Evolutionary conservation across 257 asterid species (phyloP), one percentile per base, ranked within the genome.

Genomic region (Forsythia viridissima): DNA sequence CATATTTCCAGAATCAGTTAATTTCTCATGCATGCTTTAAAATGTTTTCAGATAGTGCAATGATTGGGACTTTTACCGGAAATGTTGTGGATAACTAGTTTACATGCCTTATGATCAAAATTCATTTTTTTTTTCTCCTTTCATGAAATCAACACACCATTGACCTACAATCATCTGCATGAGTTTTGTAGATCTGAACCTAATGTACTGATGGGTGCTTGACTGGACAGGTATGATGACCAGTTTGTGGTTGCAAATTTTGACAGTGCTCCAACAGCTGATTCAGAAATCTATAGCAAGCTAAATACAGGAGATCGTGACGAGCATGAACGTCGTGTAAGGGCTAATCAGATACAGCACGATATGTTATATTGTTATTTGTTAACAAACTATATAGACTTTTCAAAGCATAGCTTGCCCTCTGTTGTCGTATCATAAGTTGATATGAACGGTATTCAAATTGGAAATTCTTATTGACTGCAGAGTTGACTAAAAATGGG

Each of bases 181-280:
- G 36, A 61, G 69, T 20, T 61, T 9, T 21, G 16, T 8, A 61
- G 69, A 61, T 24, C 69, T 21, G 69, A 61, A 61, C 6, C 69
- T 40, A 75, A 46, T 41, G 5, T 72, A 8, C 57, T 51, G 11
- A 41, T 74, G 79, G 13, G 18, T 71, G 65, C 48, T 80, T 55
- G 41, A 77, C 36, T 80, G 70, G 65, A 74, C 92, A 96, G 99
- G 97, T 85, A 77, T 7, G 81, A 92, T 2, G 98, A 91, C 81
- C 91, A 84, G 85, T 93, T 86, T 83, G 94, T 96, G 65, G 86
- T 92, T 74, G 95, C 97, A 48, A 89, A 82, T 71, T 93, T 93
- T 70, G 98, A 92, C 80, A 90, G 90, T 85, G 97, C 96, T 84
- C 99, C 99, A 13, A 92, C 97, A 10, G 94, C 85, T 72, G 99